Conservation (phyloP, 2,329 filamentous ascomycete genomes). For the Helotiales sp. region DNA sequence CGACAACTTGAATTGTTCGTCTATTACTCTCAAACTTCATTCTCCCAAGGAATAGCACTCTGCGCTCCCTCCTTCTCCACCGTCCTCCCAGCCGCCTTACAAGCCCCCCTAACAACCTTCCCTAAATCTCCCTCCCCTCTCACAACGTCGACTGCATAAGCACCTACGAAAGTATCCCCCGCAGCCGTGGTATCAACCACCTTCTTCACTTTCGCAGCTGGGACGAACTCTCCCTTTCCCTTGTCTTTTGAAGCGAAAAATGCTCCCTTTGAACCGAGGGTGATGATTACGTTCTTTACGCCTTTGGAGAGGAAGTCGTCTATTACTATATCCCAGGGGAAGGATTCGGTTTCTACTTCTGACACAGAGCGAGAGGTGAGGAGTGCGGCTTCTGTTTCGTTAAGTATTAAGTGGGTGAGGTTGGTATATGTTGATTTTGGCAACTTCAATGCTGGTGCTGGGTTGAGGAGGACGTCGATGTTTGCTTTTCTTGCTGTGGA, state of each 20-base stretch:
- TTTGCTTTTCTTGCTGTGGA: conserved; percentile 45
- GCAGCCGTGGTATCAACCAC: conserved; percentile 94
- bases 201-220: conserved; percentile 64
- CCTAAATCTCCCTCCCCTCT: conserved; percentile 34
- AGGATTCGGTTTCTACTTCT: conserved; percentile 47
- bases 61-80: conserved; percentile 66
- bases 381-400: conserved; percentile 84
- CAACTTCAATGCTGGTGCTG: conserved; percentile 72
- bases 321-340: conserved; percentile 45
- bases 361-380: conserved; percentile 53
- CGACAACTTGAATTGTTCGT: not conserved
- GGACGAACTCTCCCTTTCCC: conserved; percentile 48
- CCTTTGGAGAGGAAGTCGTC: conserved; percentile 65
- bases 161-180: conserved; percentile 91
- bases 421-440: conserved; percentile 64
- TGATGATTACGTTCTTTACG: conserved; percentile 78
- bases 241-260: conserved; percentile 53
- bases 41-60: conserved; percentile 65
- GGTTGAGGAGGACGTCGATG: conserved; percentile 76
- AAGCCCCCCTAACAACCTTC: conserved; percentile 59
- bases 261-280: conserved; percentile 78
- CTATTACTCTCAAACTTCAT: no score
- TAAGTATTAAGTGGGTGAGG: conserved; percentile 82
- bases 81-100: conserved; percentile 63
- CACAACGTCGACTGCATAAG: conserved; percentile 75